Evolutionary conservation across 2,329 filamentous ascomycete genomes (phyloP).

Genomic region (Talaromyces sp.): DNA sequence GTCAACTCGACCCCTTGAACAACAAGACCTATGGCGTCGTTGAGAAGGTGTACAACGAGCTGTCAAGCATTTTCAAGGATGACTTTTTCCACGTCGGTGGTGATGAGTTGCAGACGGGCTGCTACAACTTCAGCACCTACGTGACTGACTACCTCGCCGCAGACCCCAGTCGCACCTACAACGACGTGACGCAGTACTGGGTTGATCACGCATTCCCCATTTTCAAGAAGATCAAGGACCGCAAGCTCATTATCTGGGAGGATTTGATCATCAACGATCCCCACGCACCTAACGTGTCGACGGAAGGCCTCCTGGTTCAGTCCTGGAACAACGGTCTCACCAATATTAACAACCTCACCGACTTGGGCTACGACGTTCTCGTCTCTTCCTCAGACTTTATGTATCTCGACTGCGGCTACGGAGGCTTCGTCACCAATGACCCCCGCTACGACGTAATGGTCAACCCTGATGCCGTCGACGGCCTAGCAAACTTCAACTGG

Average conservation of each 20-base stretch:
- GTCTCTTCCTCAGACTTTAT: conserved; percentile 56
- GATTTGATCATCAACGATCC: conserved; percentile 48
- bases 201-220: conserved; percentile 51
- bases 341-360: conserved; percentile 52
- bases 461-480: conserved; percentile 46
- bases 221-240: conserved; percentile 42
- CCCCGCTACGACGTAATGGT: conserved; percentile 53
- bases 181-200: conserved; percentile 54
- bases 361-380: conserved; percentile 51
- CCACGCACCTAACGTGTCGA: conserved; percentile 48
- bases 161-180: conserved; percentile 49
- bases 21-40: conserved; percentile 55
- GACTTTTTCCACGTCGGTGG: conserved; percentile 55
- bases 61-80: conserved; percentile 50
- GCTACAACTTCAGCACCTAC: conserved; percentile 55
- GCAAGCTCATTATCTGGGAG: conserved; percentile 57
- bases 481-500: conserved; percentile 53
- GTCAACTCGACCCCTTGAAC: conserved; percentile 55
- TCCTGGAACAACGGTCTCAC: conserved; percentile 53
- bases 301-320: conserved; percentile 50
- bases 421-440: conserved; percentile 55
- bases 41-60: conserved; percentile 52
- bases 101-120: conserved; percentile 54
- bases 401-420: conserved; percentile 56
- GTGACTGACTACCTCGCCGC: conserved; percentile 50